Evolutionary conservation across 768 basidiomycete genomes (phyloP).

Genomic region (Mrakia gelida): DNA sequence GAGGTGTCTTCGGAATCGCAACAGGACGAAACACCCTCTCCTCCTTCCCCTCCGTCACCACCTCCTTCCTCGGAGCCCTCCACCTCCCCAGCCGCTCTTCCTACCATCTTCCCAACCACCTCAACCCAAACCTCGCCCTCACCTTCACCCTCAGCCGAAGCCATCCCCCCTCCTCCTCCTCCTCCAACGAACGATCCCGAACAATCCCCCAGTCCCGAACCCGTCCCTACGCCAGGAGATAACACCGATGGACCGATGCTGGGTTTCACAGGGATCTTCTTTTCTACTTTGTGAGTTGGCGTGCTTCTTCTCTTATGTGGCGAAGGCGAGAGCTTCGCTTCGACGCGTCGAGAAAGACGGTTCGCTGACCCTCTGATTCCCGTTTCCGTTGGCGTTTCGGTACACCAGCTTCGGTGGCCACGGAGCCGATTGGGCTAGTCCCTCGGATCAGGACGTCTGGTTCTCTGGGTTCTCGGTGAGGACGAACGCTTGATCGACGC

Average conservation of each 20-base stretch:
- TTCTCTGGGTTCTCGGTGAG: conserved; percentile 64
- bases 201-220: conserved; percentile 20
- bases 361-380: neutral
- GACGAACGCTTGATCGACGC: conserved; percentile 37
- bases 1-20: too few relatives aligned
- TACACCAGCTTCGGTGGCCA: conserved; percentile 61
- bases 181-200: neutral
- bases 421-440: conserved; percentile 61
- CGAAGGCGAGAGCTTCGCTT: too few relatives aligned
- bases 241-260: conserved; percentile 35
- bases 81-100: conserved; percentile 46
- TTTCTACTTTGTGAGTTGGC: conserved; percentile 57
- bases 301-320: too few relatives aligned
- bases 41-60: too few relatives aligned
- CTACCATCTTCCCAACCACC: conserved; percentile 17
- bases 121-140: neutral
- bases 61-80: too few relatives aligned
- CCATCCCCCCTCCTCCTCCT: neutral
- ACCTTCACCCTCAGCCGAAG: neutral
- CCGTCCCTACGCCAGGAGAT: conserved; percentile 33
- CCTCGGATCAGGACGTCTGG: conserved; percentile 69
- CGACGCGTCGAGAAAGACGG: neutral
- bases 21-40: too few relatives aligned
- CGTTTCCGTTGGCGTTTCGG: neutral
- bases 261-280: conserved; percentile 59